A percentile compares a stretch with the other conserved stretches of the same genome.
These are phyloP conservation scores for Aspergillus nidulans DNA, from an alignment of 495 filamentous ascomycete species.

Conservation along the genomic window DNA sequence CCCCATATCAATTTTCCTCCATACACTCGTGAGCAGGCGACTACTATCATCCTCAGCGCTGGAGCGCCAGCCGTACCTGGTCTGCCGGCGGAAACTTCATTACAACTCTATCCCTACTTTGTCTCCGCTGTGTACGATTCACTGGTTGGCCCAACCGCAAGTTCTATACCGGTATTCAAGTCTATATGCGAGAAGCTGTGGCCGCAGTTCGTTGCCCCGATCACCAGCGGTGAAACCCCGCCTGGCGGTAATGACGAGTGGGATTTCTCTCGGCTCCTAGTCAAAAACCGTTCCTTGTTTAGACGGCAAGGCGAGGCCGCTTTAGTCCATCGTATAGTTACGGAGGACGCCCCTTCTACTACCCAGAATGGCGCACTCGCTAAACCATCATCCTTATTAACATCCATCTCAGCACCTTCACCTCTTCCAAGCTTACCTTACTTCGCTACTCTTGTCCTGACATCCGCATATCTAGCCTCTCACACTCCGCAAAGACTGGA, in stretches of 20 bases:
- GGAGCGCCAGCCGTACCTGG: conserved; percentile 33
- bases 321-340: conserved; percentile 65
- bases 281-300: conserved; percentile 68
- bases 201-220: conserved; percentile 64
- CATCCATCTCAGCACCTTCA: conserved; percentile 31
- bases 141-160: conserved; percentile 38
- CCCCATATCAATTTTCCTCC: conserved; percentile 81
- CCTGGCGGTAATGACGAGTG: conserved; percentile 50
- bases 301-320: conserved; percentile 72
- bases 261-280: conserved; percentile 77
- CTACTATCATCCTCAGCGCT: conserved; percentile 60
- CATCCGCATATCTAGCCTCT: conserved; percentile 87
- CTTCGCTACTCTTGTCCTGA: conserved; percentile 75
- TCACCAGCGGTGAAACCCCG: conserved; percentile 31
- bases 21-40: conserved; percentile 75
- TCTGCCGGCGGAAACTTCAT: conserved; percentile 25
- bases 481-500: conserved; percentile 79
- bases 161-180: conserved; percentile 39
- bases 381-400: conserved; percentile 20
- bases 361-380: conserved; percentile 13
- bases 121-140: conserved; percentile 40
- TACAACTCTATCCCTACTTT: conserved; percentile 39
- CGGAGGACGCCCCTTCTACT: conserved; percentile 26
- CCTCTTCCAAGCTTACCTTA: conserved; percentile 58
- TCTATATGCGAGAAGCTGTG: conserved; percentile 63